Evolutionary conservation across 1,284 basidiomycete genomes (phyloP).

Genomic region (Cryptococcus sp.): DNA sequence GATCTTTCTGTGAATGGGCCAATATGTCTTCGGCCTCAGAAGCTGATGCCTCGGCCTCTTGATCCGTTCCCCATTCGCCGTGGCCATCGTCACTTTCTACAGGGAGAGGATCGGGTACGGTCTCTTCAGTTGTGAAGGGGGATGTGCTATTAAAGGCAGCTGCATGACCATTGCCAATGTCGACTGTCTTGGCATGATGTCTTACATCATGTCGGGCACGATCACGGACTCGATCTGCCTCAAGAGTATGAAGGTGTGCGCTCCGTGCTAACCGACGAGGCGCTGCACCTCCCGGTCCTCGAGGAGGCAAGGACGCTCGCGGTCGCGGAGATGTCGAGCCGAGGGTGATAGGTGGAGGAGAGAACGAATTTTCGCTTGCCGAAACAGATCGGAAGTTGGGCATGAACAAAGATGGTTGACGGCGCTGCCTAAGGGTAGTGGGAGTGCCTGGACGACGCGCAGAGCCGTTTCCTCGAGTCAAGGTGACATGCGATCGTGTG

Average conservation of each 20-base stretch:
- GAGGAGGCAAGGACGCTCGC: not conserved
- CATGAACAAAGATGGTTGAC: constrained; percentile 10
- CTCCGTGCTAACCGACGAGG: constrained; percentile 27
- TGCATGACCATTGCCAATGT: not conserved
- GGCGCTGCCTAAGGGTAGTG: constrained; percentile 12
- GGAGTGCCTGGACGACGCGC: constrained; percentile 15
- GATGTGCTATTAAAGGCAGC: constrained; percentile 1
- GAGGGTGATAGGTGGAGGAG: constrained; percentile 6
- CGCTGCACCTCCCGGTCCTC: too few species aligned
- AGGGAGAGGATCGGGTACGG: constrained; percentile 2
- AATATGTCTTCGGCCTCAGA: constrained; percentile 16
- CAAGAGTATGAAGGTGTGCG: constrained; percentile 46
- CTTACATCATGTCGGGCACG: constrained; percentile 3
- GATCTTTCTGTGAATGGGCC: too few species aligned
- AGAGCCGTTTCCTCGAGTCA: not conserved
- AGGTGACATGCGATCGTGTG: constrained; percentile 5
- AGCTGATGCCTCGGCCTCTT: constrained; percentile 15
- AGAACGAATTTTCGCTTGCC: constrained; percentile 6
- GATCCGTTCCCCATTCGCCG: constrained; percentile 23
- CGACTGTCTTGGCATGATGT: not conserved
- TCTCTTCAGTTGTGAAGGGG: constrained; percentile 2
- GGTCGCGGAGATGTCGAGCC: not conserved
- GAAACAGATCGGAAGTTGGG: constrained; percentile 24
- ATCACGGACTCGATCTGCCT: constrained; percentile 20
- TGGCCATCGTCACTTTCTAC: constrained; percentile 13